Evolutionary conservation across 164 flowering plant species (phyloP), one percentile per base, ranked within the genome.

Genomic region (Umbilicus rupestris): DNA sequence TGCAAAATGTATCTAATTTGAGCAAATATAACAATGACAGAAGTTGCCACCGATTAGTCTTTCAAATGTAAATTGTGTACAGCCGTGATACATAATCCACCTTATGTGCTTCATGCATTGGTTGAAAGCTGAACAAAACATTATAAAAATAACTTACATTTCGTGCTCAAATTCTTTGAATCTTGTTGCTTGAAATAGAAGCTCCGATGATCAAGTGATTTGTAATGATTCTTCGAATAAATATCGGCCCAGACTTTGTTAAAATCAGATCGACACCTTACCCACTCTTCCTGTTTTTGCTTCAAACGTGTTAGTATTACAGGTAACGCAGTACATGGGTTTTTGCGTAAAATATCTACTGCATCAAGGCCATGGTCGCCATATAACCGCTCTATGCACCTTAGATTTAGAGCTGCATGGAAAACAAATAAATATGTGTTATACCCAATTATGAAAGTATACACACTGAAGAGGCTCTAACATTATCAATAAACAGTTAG

Each of bases 161-260:
- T 86, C 22, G 81, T 59, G 75, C 84, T 80, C 78, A 86, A 75
- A 78, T 79, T 82, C 85, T 81, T 84, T 65, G 91, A 78, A 74
- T 86, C 91, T 71, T 86, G 88, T 52, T 86, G 88, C 83, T 81
- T 86, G 79, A 86, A 86, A 63, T 84, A 82, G 79, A 82, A 86
- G 77, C 91, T 86, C 14, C 91, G 82, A 58, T 86, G 91, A 70
- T 84, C 91, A 75, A 86, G 87, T 9, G 91, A 86, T 69, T 84
- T 86, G 75, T 81, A 80, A 72, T 86, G 88, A 74, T 86, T 86
- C 77, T 84, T 84, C 0, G 83, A 72, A 78, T 86, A 86, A 47
- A 86, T 77, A 39, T 86, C 84, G 69, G 87, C 85, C 91, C 91
- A 86, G 64, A 84, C 85, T 75, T 79, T 84, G 77, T 84, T 82